Base-by-base conservation (phyloP, 2,329 filamentous ascomycete genomes). In the Lasiodiplodia sp. region DNA sequence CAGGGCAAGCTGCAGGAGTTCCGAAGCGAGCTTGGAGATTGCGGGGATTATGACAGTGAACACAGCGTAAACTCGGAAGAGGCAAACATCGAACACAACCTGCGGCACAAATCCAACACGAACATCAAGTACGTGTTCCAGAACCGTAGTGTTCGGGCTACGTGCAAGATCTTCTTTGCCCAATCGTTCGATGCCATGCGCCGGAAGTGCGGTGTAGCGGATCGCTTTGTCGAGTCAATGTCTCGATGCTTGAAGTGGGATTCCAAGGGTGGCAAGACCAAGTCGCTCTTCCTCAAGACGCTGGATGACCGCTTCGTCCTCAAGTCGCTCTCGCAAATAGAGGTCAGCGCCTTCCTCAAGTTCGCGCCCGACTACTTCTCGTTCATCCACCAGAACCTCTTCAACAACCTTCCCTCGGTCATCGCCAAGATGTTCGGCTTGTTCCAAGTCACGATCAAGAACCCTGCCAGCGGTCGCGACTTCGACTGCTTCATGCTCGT, bases 371-470 rank as follows among this genome's bases (percentile, higher is more conserved):
- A 95, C 47, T 99, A 99, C 82, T 99, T 99, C 79, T 91, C 91
- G 74, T 97, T 99, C 78, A 98, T 98, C 91, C 93, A 94, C 14
- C 93, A 98, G 77, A 94, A 94, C 7, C 86, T 99, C 18, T 99
- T 99, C 83, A 94, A 97, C 75, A 94, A 80, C 73, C 85, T 99
- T 2, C 96, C 96, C 0, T 97, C 93, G 1, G 96, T 97, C 52
- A 99, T 99, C 75, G 96, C 96, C 37, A 99, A 99, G 83, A 99
- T 99, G 96, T 88, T 99, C 66, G 96, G 96, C 0, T 96, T 99
- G 79, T 99, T 97, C 82, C 95, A 98, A 75, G 92, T 99, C 60
- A 92, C 95, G 72, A 97, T 99, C 82, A 97, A 97, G 82, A 98
- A 98, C 74, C 93, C 96, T 0, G 86, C 88, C 21, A 97, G 94